Evolutionary conservation across 192 early-diverging fungal species (phyloP).

Genomic region (Globomyces pollinis-pini): DNA sequence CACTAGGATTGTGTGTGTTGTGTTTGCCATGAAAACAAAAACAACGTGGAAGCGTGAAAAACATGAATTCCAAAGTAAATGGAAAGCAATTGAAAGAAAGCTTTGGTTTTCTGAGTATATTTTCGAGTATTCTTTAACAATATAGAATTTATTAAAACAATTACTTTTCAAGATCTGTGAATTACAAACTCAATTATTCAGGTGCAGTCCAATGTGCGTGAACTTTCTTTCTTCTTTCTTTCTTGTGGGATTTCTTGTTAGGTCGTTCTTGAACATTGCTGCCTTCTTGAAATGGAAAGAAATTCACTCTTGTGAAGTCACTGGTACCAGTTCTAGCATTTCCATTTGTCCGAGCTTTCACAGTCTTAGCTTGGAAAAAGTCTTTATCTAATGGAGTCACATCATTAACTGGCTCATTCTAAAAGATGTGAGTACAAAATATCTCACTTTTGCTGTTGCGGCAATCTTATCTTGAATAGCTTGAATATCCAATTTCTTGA

Average conservation of each 20-base stretch:
- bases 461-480: slow-evolving; percentile 5
- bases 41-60: too few species aligned
- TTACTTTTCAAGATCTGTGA: too few species aligned
- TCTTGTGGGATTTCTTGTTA: slow-evolving; percentile 29
- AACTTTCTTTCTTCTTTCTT: slow-evolving; percentile 24
- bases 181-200: not conserved
- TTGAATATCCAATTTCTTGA: not conserved
- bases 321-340: slow-evolving; percentile 16
- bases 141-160: too few species aligned
- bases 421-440: not conserved
- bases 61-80: too few species aligned
- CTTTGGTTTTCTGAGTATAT: too few species aligned
- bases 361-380: slow-evolving; percentile 12
- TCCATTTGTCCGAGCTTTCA: slow-evolving; percentile 31
- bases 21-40: too few species aligned
- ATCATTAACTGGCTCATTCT: slow-evolving; percentile 4
- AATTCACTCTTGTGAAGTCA: slow-evolving; percentile 29
- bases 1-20: slow-evolving; percentile 31
- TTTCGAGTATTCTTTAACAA: too few species aligned
- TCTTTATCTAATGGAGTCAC: slow-evolving; percentile 13
- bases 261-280: slow-evolving; percentile 1
- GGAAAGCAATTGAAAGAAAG: too few species aligned
- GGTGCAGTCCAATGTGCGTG: slow-evolving; percentile 21
- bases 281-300: slow-evolving; percentile 9
- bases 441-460: slow-evolving; percentile 18